A percentile compares a stretch with the other conserved stretches of the same genome.
Conservation (phyloP, 2,329 filamentous ascomycete species). For the Dryadomyces sulphureus region DNA sequence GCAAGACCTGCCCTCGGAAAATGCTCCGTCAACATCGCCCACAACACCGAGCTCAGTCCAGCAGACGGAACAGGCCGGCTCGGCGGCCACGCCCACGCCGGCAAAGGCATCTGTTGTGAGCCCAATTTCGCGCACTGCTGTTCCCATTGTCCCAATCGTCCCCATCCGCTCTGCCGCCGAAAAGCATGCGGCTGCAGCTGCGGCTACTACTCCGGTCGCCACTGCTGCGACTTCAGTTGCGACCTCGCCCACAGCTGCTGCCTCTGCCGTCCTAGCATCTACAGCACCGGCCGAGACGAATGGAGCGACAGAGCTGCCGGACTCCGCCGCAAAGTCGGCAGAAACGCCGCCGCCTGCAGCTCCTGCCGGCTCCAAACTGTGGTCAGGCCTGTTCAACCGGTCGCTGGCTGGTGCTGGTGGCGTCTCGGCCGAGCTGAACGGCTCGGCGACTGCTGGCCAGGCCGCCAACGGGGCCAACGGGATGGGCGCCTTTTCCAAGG, state of each 20-base stretch:
- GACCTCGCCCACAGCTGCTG: no score
- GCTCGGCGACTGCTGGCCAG: slow-evolving; percentile 10
- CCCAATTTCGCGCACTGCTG: not conserved
- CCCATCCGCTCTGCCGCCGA: slow-evolving; percentile 17
- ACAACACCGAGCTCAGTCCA: slow-evolving; percentile 19
- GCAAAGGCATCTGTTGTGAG: no score
- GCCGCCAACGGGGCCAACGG: slow-evolving; percentile 14
- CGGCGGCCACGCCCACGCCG: slow-evolving; percentile 11
- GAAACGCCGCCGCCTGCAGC: not conserved
- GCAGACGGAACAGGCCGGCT: slow-evolving; percentile 12
- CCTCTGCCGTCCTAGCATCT: no score
- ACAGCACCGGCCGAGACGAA: slow-evolving; percentile 9
- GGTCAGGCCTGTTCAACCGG: slow-evolving; percentile 23
- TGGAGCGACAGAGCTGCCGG: no score
- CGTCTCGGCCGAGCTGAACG: slow-evolving; percentile 12
- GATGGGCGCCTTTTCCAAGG: slow-evolving; percentile 24
- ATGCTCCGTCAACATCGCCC: slow-evolving; percentile 19
- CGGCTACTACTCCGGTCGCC: not conserved
- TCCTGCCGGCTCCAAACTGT: slow-evolving; percentile 18
- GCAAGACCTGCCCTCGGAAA: slow-evolving; percentile 18
- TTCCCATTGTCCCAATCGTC: slow-evolving; percentile 31
- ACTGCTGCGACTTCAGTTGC: not conserved
- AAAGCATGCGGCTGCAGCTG: not conserved
- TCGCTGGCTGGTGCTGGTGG: slow-evolving; percentile 12
- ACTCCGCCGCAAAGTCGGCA: no score